phyloP scores from a whole-genome alignment of 2,329 filamentous ascomycete species.

The Lecanosticta acicola region DNA sequence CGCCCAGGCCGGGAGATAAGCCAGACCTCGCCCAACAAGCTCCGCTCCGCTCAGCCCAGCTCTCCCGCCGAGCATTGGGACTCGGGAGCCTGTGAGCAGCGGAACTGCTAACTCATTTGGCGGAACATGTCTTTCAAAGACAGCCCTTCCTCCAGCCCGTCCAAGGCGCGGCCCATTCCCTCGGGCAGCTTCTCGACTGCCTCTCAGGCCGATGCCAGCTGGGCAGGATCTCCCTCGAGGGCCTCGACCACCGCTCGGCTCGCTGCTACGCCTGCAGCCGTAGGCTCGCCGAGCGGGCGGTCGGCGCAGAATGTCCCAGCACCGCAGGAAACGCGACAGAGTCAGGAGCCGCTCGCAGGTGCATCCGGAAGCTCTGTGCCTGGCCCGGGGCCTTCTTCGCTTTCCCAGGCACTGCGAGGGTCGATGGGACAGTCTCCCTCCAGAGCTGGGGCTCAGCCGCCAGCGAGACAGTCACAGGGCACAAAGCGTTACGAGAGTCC shows the following conservation, averaged over 20 bases:
- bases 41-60: neutral
- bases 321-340: slow-evolving; percentile 47
- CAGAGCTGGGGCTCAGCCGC: slow-evolving; percentile 51
- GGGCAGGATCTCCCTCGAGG: slow-evolving; percentile 37
- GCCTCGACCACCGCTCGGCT: slow-evolving; percentile 37
- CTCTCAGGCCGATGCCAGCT: slow-evolving; percentile 16
- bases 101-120: neutral
- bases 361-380: slow-evolving; percentile 52
- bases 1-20: neutral
- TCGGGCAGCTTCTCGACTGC: slow-evolving; percentile 14
- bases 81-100: no score
- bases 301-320: slow-evolving; percentile 15
- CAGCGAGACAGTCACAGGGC: slow-evolving; percentile 52
- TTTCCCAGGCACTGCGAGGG: slow-evolving; percentile 79
- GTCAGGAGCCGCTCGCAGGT: slow-evolving; percentile 59
- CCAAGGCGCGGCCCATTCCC: slow-evolving; percentile 19
- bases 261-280: slow-evolving; percentile 24
- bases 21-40: neutral
- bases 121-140: neutral
- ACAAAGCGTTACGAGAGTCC: slow-evolving; percentile 32
- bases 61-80: no score
- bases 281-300: slow-evolving; percentile 19
- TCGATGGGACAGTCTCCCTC: slow-evolving; percentile 66
- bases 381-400: slow-evolving; percentile 77
- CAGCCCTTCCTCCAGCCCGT: slow-evolving; percentile 4